Base-by-base conservation (phyloP, 106 monocot genomes). In the Alisma plantagoaquatica region DNA sequence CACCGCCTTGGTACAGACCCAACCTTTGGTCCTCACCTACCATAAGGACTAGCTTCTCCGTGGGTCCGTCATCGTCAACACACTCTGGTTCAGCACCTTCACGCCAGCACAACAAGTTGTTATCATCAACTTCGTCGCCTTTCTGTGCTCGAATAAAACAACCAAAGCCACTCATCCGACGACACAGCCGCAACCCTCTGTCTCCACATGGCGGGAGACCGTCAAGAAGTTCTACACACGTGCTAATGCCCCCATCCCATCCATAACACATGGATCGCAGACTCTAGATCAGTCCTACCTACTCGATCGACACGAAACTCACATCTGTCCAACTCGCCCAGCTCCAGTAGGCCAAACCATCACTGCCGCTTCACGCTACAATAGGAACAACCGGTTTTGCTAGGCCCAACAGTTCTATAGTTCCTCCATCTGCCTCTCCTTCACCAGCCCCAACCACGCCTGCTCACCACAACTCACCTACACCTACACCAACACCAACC, bases 11-110 rank as follows among this genome's bases (percentile, higher is more conserved):
- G 82, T 78, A 27, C 54, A 59, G 28, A 62, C 63, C 29, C 59
- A 54, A 19, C 72, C 78, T 4, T 33, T 72, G 5, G 46, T 74
- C n/a, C 78, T 84, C 10, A 50, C 51, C 10, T 75, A 78, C 72
- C 87, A 87, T 68, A 58, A 68, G 29, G 87, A 81, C 51, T 52
- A 54, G 9, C 77, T 87, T 27, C 78, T 87, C 51, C 75, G 59
- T 28, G 87, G 87, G 0, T 65, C 71, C 43, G 48, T 50, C 71
- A 65, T 75, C 56, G 16, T 87, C 30, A 65, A 77, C 70, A 63
- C 82, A 53, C 33, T 81, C 60, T 87, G 68, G 70, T 87, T 82
- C 59, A 82, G 87, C 53, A 54, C 32, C 22, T 82, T 82, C 75
- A 32, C 78, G 43, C 18, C 75, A 22, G 33, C 73, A 22, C 87